Percentiles rank a stretch among this genome's conserved stretches.
Evolutionary conservation across 176 grass and related monocot genomes (phyloP).

Genomic region (Oropetium thomaeum): DNA sequence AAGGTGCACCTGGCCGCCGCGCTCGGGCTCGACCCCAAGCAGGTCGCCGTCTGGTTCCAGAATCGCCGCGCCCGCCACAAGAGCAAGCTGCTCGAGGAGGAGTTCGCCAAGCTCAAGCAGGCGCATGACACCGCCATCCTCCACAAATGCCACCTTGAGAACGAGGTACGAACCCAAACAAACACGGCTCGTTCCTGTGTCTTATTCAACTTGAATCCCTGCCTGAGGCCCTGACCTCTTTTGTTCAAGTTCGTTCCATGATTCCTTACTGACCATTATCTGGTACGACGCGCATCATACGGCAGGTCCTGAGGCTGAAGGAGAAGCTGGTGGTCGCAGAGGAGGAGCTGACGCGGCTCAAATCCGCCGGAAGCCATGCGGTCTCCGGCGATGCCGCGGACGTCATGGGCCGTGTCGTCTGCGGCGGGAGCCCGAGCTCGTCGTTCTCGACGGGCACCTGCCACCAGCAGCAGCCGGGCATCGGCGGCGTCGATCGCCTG

Average conservation of each 20-base stretch:
- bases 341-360: slow-evolving; percentile 58
- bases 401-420: not conserved
- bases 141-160: slow-evolving; percentile 95
- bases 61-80: slow-evolving; percentile 94
- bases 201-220: not conserved
- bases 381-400: slow-evolving; percentile 29
- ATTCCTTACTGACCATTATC: not conserved
- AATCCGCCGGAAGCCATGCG: slow-evolving; percentile 16
- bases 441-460: slow-evolving; percentile 67
- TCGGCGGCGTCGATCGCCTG: slow-evolving; percentile 5
- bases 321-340: slow-evolving; percentile 55
- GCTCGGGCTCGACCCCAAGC: slow-evolving; percentile 91
- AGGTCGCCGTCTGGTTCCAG: slow-evolving; percentile 98
- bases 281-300: too few species aligned
- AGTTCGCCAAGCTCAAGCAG: slow-evolving; percentile 85
- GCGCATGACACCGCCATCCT: slow-evolving; percentile 65
- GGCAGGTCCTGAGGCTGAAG: slow-evolving; percentile 75
- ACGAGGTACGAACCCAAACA: slow-evolving; percentile 44
- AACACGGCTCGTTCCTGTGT: not conserved
- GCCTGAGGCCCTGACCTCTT: not conserved
- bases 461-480: slow-evolving; percentile 52
- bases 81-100: slow-evolving; percentile 93
- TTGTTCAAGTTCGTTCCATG: not conserved
- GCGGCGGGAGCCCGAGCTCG: slow-evolving; percentile 63
- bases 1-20: slow-evolving; percentile 80